Evolutionary conservation across 176 grass and related monocot species (phyloP).

Genomic region (Guadua angustifolia): DNA sequence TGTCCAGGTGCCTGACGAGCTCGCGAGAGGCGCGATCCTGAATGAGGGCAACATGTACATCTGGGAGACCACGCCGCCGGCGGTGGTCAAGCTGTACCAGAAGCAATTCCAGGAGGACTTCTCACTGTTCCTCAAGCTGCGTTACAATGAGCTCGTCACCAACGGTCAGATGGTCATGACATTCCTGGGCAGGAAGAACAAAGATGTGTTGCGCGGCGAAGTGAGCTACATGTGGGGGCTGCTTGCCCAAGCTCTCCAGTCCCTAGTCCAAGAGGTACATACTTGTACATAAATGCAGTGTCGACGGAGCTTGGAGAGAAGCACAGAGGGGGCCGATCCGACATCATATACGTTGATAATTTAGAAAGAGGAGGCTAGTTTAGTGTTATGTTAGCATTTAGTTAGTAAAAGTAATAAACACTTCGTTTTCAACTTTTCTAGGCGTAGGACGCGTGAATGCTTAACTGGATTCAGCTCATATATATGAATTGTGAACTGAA

Average conservation of each 20-base stretch:
- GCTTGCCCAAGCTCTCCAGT: slow-evolving; percentile 47
- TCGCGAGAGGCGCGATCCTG: slow-evolving; percentile 22
- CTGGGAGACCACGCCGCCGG: slow-evolving; percentile 32
- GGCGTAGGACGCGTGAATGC: background rate
- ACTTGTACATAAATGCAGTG: background rate
- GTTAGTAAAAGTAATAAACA: no score
- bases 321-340: background rate
- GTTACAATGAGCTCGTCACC: slow-evolving; percentile 40
- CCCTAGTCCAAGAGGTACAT: slow-evolving; percentile 47
- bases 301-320: background rate
- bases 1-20: slow-evolving; percentile 48
- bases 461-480: background rate
- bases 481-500: background rate
- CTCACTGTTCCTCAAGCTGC: slow-evolving; percentile 51
- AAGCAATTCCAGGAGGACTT: slow-evolving; percentile 52
- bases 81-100: slow-evolving; percentile 48
- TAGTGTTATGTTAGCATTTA: background rate
- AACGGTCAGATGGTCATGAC: slow-evolving; percentile 51
- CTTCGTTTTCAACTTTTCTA: no score
- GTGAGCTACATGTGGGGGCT: slow-evolving; percentile 36
- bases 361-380: background rate
- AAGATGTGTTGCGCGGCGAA: slow-evolving; percentile 19
- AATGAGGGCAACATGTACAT: slow-evolving; percentile 66
- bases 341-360: background rate
- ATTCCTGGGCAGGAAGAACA: slow-evolving; percentile 55